Conservation (phyloP, 768 basidiomycete genomes). For the Phaffia tasmanica region DNA sequence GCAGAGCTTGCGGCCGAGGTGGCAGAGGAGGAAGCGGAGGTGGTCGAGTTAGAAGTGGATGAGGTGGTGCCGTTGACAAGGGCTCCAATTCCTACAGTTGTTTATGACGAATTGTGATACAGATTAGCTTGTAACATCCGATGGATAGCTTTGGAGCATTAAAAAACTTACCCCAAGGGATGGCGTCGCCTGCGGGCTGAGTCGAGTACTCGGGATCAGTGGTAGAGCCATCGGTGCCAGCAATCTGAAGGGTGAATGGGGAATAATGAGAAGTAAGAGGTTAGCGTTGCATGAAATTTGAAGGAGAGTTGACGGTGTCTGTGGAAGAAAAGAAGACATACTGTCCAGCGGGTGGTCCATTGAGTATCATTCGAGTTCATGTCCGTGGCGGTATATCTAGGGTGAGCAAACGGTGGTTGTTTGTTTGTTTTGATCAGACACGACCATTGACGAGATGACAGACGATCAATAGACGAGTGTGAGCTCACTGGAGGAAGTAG, state of each 20-base stretch:
- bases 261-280: not conserved
- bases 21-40: slow-evolving; percentile 8
- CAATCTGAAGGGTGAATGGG: slow-evolving; percentile 11
- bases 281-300: not conserved
- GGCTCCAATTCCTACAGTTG: not conserved
- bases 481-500: slow-evolving; percentile 25
- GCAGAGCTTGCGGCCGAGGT: not conserved
- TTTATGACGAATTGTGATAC: not conserved
- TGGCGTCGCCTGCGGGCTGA: slow-evolving; percentile 9
- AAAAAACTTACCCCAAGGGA: slow-evolving; percentile 22
- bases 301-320: not conserved
- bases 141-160: not conserved
- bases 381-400: slow-evolving; percentile 16
- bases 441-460: not conserved
- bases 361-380: slow-evolving; percentile 14
- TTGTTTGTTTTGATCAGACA: not conserved
- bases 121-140: slow-evolving; percentile 5
- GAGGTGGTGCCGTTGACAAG: slow-evolving; percentile 5
- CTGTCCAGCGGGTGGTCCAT: slow-evolving; percentile 23
- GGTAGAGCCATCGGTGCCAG: slow-evolving; percentile 15
- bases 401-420: not conserved
- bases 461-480: not conserved
- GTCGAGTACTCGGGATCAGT: slow-evolving; percentile 19
- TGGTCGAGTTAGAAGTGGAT: slow-evolving; percentile 1
- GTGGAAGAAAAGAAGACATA: not conserved